Conservation (phyloP, 768 basidiomycete species). For the Trametes maxima region DNA sequence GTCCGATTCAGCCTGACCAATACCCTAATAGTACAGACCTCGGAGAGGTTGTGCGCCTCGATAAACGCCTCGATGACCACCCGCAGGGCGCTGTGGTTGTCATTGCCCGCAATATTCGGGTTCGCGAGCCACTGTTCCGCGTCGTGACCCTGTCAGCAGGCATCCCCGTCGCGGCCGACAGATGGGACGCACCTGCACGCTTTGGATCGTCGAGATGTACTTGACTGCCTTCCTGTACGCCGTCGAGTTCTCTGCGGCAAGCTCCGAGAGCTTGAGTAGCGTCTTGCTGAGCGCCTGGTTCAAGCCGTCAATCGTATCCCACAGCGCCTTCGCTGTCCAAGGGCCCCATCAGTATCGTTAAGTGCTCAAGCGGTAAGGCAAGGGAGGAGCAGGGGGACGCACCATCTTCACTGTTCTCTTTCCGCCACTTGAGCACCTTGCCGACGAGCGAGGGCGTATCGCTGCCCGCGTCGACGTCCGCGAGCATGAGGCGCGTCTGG, state of each 20-base stretch:
- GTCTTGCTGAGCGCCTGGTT: conserved; percentile 62
- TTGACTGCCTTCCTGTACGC: conserved; percentile 61
- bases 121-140: conserved; percentile 41
- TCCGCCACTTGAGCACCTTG: conserved; percentile 89
- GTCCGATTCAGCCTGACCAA: neutral
- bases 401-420: conserved; percentile 63
- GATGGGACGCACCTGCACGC: conserved; percentile 49
- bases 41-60: conserved; percentile 55
- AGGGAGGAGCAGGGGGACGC: conserved; percentile 4
- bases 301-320: conserved; percentile 62
- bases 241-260: conserved; percentile 49
- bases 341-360: neutral
- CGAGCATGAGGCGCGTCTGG: conserved; percentile 80
- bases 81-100: conserved; percentile 30
- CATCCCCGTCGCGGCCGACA: neutral
- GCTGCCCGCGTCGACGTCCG: conserved; percentile 95
- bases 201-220: conserved; percentile 60
- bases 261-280: conserved; percentile 51
- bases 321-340: conserved; percentile 58
- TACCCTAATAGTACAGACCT: conserved; percentile 44
- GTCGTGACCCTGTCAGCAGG: neutral
- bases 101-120: conserved; percentile 48
- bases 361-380: neutral
- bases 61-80: conserved; percentile 58
- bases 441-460: conserved; percentile 94